These are phyloP conservation scores for Plenodomus biglobosus DNA, from an alignment of 2,329 filamentous ascomycete species.

Conservation along the genomic window DNA sequence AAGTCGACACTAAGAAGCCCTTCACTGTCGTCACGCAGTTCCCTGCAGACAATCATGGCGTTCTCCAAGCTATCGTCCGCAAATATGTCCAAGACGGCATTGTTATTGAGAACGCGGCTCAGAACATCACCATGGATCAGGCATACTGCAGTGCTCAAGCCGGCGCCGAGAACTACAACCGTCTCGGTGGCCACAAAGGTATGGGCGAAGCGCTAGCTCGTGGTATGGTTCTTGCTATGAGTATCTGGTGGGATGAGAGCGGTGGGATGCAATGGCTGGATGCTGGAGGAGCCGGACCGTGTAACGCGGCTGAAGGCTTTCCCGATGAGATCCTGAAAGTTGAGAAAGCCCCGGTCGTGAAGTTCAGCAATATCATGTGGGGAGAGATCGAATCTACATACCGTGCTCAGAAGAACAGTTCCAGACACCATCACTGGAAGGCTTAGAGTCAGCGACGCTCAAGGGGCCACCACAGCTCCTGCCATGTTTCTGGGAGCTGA, in stretches of 20 bases:
- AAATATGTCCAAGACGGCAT: slow-evolving; percentile 66
- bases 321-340: slow-evolving; percentile 53
- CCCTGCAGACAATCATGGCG: slow-evolving; percentile 56
- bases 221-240: slow-evolving; percentile 58
- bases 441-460: slow-evolving; percentile 12
- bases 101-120: slow-evolving; percentile 59
- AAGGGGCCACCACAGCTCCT: background rate
- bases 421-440: slow-evolving; percentile 8
- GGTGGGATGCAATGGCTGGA: slow-evolving; percentile 63
- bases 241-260: slow-evolving; percentile 58
- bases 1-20: slow-evolving; percentile 61
- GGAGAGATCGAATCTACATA: slow-evolving; percentile 63
- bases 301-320: slow-evolving; percentile 56
- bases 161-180: slow-evolving; percentile 33
- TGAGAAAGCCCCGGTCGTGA: slow-evolving; percentile 54
- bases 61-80: slow-evolving; percentile 63
- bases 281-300: slow-evolving; percentile 55
- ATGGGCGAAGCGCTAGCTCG: slow-evolving; percentile 53
- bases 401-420: slow-evolving; percentile 15
- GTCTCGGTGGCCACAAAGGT: slow-evolving; percentile 47
- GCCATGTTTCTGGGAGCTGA: no score
- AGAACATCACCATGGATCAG: slow-evolving; percentile 37
- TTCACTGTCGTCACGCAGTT: slow-evolving; percentile 71
- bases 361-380: slow-evolving; percentile 60
- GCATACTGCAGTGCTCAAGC: slow-evolving; percentile 31